These are phyloP conservation scores for Pseudogymnoascus sp. DNA, from an alignment of 2,329 filamentous ascomycete species.

Conservation along the genomic window DNA sequence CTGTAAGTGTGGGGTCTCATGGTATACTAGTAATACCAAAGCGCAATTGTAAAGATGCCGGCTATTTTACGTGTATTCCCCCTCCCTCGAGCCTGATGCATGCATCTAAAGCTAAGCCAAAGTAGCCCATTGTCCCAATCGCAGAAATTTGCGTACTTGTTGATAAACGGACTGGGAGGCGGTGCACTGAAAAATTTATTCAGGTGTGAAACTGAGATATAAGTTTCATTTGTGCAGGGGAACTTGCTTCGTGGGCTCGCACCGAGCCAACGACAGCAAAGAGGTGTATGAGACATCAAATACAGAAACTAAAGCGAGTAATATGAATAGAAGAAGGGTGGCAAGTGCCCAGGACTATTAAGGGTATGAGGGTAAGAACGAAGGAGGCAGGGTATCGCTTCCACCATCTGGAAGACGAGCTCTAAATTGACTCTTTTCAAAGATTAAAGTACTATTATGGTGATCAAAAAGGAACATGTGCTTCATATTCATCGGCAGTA, in stretches of 20 bases:
- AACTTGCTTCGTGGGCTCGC: neutral
- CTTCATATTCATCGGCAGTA: neutral
- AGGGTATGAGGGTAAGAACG: neutral
- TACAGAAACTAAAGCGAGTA: neutral
- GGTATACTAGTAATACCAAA: constrained; percentile 5
- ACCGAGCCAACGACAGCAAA: neutral
- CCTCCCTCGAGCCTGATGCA: neutral
- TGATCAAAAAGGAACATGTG: neutral
- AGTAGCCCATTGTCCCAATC: neutral
- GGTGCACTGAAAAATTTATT: neutral
- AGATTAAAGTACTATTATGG: neutral
- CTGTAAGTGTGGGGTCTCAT: neutral
- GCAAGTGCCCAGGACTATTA: neutral
- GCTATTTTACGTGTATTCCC: neutral
- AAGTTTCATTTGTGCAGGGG: neutral
- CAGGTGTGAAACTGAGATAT: neutral
- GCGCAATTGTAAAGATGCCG: neutral
- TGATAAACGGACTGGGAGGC: neutral
- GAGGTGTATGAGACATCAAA: neutral
- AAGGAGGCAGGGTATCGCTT: neutral
- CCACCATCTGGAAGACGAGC: neutral
- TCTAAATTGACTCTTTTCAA: neutral
- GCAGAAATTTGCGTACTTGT: neutral
- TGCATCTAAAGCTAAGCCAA: neutral
- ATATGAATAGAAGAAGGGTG: neutral